Percentiles rank a stretch among this genome's conserved stretches.
Conservation (phyloP, 192 early-diverging fungal species). For the Ambispora gerdemannii region DNA sequence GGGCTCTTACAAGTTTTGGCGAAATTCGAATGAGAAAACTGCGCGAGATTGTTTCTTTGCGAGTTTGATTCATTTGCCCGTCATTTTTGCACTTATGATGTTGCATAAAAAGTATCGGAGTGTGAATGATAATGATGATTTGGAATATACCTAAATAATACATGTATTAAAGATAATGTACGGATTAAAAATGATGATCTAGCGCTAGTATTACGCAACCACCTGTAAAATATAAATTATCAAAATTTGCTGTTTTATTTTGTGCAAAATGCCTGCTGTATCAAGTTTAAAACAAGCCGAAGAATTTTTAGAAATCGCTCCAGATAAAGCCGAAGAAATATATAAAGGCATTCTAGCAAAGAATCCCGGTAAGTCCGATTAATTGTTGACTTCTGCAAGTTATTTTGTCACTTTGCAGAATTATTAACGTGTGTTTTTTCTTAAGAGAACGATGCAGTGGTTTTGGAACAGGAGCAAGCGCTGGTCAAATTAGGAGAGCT, state of each 20-base stretch:
- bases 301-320: constrained; percentile 57
- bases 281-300: constrained; percentile 46
- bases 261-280: neutral
- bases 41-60: constrained; percentile 90
- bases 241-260: neutral
- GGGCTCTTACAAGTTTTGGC: constrained; percentile 78
- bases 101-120: constrained; percentile 73
- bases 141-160: no score
- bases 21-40: constrained; percentile 68
- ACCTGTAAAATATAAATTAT: constrained; percentile 28
- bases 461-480: constrained; percentile 63
- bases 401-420: neutral
- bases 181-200: no score
- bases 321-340: constrained; percentile 58
- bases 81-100: constrained; percentile 85
- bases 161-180: no score
- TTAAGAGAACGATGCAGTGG: constrained; percentile 40
- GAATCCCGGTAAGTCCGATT: neutral
- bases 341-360: constrained; percentile 59
- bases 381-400: neutral
- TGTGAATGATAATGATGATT: no score
- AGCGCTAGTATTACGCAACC: no score
- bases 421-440: neutral
- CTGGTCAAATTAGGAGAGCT: constrained; percentile 72
- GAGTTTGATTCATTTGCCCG: constrained; percentile 84